These are phyloP conservation scores for Heliosperma pusillum DNA, from an alignment of 148 eudicot species.

Conservation along the genomic window DNA sequence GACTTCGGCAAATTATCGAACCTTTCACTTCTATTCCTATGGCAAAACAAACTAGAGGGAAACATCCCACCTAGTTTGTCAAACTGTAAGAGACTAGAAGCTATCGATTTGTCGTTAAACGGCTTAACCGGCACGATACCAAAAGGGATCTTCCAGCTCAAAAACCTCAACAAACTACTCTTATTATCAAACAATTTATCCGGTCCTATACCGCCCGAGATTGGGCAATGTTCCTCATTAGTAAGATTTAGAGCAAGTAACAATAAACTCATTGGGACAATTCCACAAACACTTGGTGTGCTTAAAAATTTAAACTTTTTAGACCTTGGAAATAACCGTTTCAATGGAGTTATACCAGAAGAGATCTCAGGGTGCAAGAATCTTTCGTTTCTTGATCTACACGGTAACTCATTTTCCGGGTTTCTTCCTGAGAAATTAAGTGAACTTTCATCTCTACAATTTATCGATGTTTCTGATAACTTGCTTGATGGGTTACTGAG, in stretches of 20 bases:
- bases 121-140: constrained; percentile 70
- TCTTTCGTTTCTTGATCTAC: constrained; percentile 75
- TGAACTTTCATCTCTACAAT: constrained; percentile 53
- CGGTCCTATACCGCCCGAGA: constrained; percentile 57
- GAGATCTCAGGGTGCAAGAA: constrained; percentile 73
- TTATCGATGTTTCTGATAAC: constrained; percentile 69
- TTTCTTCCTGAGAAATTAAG: constrained; percentile 48
- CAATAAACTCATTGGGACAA: constrained; percentile 54
- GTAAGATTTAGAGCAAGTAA: constrained; percentile 67
- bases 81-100: constrained; percentile 51
- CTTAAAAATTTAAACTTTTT: constrained; percentile 60
- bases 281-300: constrained; percentile 70
- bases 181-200: constrained; percentile 71
- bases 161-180: constrained; percentile 60
- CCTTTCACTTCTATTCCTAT: constrained; percentile 55
- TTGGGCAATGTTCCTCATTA: constrained; percentile 68
- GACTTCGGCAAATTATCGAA: constrained; percentile 63
- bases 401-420: constrained; percentile 71
- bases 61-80: constrained; percentile 59
- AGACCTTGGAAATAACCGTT: constrained; percentile 68
- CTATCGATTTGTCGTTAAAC: constrained; percentile 68
- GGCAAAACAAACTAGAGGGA: constrained; percentile 81
- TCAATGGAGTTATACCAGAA: constrained; percentile 58
- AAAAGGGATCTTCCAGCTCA: constrained; percentile 54
- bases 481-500: constrained; percentile 50